These are phyloP conservation scores for Rhodotorula graminis DNA, from an alignment of 768 basidiomycete genomes.

Conservation along the genomic window DNA sequence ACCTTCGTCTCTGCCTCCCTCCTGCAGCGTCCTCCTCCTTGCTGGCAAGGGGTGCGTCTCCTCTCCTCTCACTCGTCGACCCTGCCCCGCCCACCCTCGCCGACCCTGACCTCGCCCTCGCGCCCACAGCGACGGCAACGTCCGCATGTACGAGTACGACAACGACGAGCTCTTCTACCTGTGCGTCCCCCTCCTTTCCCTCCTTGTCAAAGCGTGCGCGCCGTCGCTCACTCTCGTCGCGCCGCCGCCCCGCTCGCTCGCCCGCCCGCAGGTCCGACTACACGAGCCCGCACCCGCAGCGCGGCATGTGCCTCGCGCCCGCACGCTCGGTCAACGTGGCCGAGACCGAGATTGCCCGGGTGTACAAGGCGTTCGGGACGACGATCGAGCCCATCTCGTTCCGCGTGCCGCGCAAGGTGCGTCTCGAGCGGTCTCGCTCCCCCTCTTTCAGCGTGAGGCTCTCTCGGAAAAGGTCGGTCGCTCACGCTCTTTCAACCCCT, in stretches of 20 bases:
- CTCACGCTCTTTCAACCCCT: too few relatives aligned
- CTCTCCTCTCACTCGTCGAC: neutral
- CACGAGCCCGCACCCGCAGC: conserved; percentile 85
- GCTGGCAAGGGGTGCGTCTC: conserved; percentile 76
- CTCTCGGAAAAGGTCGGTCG: too few relatives aligned
- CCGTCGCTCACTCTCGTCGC: too few relatives aligned
- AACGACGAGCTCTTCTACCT: conserved; percentile 66
- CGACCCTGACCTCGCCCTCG: neutral
- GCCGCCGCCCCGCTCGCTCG: too few relatives aligned
- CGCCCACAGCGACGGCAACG: conserved; percentile 77
- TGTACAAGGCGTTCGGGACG: conserved; percentile 64
- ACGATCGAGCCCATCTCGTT: conserved; percentile 87
- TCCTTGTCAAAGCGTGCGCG: too few relatives aligned
- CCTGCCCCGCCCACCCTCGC: neutral
- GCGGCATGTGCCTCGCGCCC: conserved; percentile 95
- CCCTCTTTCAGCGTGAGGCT: too few relatives aligned
- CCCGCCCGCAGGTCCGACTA: conserved; percentile 63
- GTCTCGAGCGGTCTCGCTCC: too few relatives aligned
- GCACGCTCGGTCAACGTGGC: conserved; percentile 78
- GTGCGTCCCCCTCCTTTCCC: conserved; percentile 13
- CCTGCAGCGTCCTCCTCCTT: conserved; percentile 43
- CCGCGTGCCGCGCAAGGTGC: conserved; percentile 85
- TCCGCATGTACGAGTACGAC: conserved; percentile 94
- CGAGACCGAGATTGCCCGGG: conserved; percentile 92
- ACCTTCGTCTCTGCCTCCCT: neutral